Base-by-base conservation (phyloP, 2,329 filamentous ascomycete species). In the Phyllosticta citriasiana region DNA sequence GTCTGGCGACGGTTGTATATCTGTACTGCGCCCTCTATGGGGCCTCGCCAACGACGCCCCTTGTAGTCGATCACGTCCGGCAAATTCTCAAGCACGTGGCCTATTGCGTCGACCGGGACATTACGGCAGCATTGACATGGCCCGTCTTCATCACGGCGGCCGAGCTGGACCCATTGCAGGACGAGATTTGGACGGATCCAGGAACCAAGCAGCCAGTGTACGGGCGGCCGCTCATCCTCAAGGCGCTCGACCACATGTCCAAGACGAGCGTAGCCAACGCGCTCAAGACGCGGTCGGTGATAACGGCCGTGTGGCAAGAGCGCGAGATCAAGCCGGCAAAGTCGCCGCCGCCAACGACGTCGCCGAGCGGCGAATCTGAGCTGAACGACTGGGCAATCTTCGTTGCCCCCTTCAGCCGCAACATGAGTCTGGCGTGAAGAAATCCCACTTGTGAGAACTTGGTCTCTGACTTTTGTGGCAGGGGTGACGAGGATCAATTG, bases 221-320 rank as follows among this genome's bases (percentile, higher is more conserved):
- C 33, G 76, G 74, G 2, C 67, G 77, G 25, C 69, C 71, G 4
- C 69, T 77, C 14, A 72, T 79, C 2, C 63, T 79, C 12, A 71
- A 72, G 25, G 71, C 74, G 9, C 64, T 79, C n/a, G 69, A 74
- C 3, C 69, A 70, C 1, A 75, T 80, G 70, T 69, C 72, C 0
- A 71, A 74, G 24, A 74, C 71, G 0, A 77, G 60, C 16, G 25
- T 76, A 1, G 67, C 79, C 0, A 80, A 80, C 54, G 71, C 80
- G 6, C 70, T 74, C 9, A 72, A 76, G 22, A 79, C 77, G 7
- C 69, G 76, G 10, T 73, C 75, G 0, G 79, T 80, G 3, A 78
- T 80, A 57, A 70, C 74, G 9, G 78, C 77, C 53, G 72, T 80
- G 10, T 80, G 79, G 79, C 73, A 75, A 60, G 73, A 73, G 53